Base-by-base conservation (phyloP, 345 rosid species). In the Salix suchowensis region DNA sequence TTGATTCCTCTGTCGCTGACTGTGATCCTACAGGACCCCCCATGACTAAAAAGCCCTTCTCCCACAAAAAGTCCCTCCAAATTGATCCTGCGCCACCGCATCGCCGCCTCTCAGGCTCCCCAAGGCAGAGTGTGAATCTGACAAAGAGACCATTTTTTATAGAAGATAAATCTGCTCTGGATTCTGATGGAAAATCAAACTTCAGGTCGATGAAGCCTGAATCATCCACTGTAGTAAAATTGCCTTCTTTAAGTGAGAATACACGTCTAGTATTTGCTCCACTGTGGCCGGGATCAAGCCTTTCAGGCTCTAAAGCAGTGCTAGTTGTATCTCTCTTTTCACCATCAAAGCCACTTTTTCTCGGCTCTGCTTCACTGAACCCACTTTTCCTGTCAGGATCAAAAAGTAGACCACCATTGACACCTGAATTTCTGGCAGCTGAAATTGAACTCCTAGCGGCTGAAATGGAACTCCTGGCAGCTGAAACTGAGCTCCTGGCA, bases 371-470 rank as follows among this genome's bases (percentile, higher is more conserved):
- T 65, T 89, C 92, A 76, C 92, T 87, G 79, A 88, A 95, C 24
- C 97, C 93, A 52, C 98, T 95, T 82, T 81, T 95, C 73, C 97
- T 86, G 46, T 91, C 97, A 8, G 94, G 85, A 79, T 92, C 98
- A 65, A 84, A 76, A n/a, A 84, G 77, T 48, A 86, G 68, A 58
- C 90, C 91, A 0, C 92, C 94, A 52, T 89, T 92, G 68, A 90
- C 94, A 67, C 97, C 88, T 0, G 98, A 96, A 73, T 94, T 89
- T 69, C 98, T 86, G 16, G 98, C 97, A 10, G 97, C 97, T 4
- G 97, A 90, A 46, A 83, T 80, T 23, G 88, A 86, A 76, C 86
- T 86, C 60, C 88, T 75, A 3, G 87, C 88, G 4, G 81, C 88
- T 10, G 88, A 86, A 34, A 86, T 69, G 21, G 84, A 74, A 39